These are phyloP conservation scores for Rubus parviflorus DNA, from an alignment of 306 rosid genomes.

Conservation along the genomic window DNA sequence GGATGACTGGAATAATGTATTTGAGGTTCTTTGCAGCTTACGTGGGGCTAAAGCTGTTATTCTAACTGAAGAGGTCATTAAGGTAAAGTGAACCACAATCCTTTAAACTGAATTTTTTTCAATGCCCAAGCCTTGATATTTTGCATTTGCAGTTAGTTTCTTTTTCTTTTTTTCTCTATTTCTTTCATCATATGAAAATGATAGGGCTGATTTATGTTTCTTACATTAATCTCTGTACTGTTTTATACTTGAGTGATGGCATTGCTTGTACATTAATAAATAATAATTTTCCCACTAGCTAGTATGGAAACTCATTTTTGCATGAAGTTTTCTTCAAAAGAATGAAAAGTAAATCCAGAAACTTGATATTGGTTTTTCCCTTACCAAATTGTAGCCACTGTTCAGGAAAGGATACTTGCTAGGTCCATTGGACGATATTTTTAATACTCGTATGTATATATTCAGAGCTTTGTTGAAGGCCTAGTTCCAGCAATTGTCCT, in stretches of 20 bases:
- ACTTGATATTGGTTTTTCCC: too few species aligned
- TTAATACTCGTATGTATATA: too few species aligned
- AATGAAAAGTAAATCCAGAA: too few species aligned
- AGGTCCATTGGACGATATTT: too few species aligned
- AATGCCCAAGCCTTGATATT: neutral
- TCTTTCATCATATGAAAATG: neutral
- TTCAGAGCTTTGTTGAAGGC: too few species aligned
- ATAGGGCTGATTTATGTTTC: neutral
- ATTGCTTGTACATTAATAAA: neutral
- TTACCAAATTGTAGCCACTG: too few species aligned
- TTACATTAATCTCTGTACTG: neutral
- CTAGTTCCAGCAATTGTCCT: too few species aligned
- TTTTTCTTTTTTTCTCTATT: neutral
- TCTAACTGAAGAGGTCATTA: neutral
- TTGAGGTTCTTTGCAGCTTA: neutral
- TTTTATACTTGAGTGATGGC: neutral
- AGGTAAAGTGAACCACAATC: neutral
- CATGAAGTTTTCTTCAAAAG: too few species aligned
- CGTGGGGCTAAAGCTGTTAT: neutral
- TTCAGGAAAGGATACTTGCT: too few species aligned
- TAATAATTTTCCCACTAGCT: neutral
- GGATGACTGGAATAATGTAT: neutral
- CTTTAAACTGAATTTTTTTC: neutral
- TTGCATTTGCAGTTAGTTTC: neutral
- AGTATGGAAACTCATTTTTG: neutral